phyloP scores from a whole-genome alignment of 2,329 filamentous ascomycete species.

The Penicillium sp. region DNA sequence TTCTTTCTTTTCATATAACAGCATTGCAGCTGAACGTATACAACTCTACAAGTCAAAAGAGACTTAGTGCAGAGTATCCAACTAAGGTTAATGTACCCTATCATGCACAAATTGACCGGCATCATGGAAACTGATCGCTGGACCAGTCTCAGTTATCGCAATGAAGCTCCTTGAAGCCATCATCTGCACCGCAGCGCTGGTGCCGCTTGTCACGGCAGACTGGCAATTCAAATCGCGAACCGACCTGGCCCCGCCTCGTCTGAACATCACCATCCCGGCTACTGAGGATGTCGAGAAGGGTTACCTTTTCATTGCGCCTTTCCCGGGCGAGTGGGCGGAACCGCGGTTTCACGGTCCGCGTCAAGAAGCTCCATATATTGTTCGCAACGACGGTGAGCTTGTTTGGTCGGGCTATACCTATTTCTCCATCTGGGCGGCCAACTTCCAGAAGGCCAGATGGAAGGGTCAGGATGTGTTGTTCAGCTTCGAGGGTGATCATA shows the following conservation, averaged over 20 bases:
- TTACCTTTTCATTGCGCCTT: conserved; percentile 43
- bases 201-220: conserved; percentile 36
- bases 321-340: conserved; percentile 28
- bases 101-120: conserved; percentile 17
- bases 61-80: conserved; percentile 20
- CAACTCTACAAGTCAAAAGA: not conserved
- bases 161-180: conserved; percentile 25
- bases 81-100: conserved; percentile 37
- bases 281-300: conserved; percentile 35
- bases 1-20: not conserved
- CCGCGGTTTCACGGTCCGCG: conserved; percentile 38
- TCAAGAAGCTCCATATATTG: conserved; percentile 57
- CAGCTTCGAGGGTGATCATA: conserved; percentile 55
- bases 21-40: not conserved
- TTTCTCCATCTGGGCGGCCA: conserved; percentile 54
- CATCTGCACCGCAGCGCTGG: conserved; percentile 15
- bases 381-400: conserved; percentile 55
- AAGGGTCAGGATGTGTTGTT: conserved; percentile 55
- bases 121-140: conserved; percentile 29
- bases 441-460: conserved; percentile 52
- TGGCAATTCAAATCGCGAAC: conserved; percentile 51
- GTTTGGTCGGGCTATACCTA: conserved; percentile 58
- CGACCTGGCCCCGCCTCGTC: conserved; percentile 48
- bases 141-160: conserved; percentile 16
- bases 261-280: conserved; percentile 43